These are phyloP conservation scores for Solanum corneliomulleri DNA, from an alignment of 257 asterid genomes.

Conservation along the genomic window DNA sequence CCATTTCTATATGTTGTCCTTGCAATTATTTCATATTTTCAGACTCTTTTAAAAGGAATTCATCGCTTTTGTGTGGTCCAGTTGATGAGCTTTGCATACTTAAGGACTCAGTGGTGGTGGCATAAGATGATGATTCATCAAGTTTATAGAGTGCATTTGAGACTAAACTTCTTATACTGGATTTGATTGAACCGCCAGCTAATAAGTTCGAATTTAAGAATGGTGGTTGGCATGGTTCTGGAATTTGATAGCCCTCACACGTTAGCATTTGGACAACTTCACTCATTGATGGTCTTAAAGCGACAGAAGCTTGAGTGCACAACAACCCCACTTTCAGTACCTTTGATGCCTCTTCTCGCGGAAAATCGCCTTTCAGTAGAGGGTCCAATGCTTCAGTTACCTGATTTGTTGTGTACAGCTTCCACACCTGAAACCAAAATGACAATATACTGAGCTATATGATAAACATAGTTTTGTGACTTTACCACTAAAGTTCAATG, in stretches of 20 bases:
- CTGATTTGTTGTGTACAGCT: slow-evolving; percentile 33
- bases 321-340: slow-evolving; percentile 56
- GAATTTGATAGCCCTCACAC: slow-evolving; percentile 32
- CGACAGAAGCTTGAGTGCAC: slow-evolving; percentile 73
- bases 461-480: background rate
- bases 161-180: slow-evolving; percentile 35
- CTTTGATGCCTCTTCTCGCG: slow-evolving; percentile 32
- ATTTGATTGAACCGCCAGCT: slow-evolving; percentile 26
- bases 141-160: slow-evolving; percentile 18
- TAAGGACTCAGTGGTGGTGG: slow-evolving; percentile 46
- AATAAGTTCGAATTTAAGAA: slow-evolving; percentile 39
- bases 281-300: slow-evolving; percentile 75
- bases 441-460: background rate
- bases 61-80: slow-evolving; percentile 17
- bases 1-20: background rate
- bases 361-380: slow-evolving; percentile 32
- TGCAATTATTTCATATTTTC: background rate
- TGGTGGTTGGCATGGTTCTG: slow-evolving; percentile 76
- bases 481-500: background rate
- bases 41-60: background rate
- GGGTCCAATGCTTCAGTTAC: slow-evolving; percentile 57
- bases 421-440: slow-evolving; percentile 55
- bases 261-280: slow-evolving; percentile 62
- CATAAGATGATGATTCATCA: slow-evolving; percentile 29
- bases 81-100: slow-evolving; percentile 57